Evolutionary conservation across 805 yeast genomes (phyloP).

Genomic region (Groenewaldozyma tartarivorans): DNA sequence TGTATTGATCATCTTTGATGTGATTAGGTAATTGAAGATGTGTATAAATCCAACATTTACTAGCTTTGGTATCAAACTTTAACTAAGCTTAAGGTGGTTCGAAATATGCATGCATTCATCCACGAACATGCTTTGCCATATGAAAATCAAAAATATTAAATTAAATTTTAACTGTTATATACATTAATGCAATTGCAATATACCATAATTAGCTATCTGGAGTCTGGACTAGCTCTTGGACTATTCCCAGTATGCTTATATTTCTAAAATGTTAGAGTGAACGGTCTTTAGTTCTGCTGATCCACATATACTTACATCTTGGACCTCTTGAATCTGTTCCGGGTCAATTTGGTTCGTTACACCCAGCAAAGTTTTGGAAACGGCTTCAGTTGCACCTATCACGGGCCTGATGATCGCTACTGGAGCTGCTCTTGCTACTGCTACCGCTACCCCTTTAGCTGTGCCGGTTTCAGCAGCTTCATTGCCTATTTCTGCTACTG

Average conservation of each 20-base stretch:
- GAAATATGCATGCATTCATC: too few relatives aligned
- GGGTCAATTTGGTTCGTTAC: slow-evolving; percentile 66
- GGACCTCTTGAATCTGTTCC: slow-evolving; percentile 13
- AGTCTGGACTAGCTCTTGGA: background rate
- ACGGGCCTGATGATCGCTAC: slow-evolving; percentile 72
- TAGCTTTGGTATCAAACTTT: too few relatives aligned
- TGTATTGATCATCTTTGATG: too few relatives aligned
- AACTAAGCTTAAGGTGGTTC: too few relatives aligned
- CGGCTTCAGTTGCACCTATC: slow-evolving; percentile 88
- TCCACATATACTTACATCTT: slow-evolving; percentile 13
- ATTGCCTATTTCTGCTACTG: slow-evolving; percentile 48
- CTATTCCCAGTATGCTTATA: slow-evolving; percentile 3
- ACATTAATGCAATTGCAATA: background rate
- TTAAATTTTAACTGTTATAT: background rate
- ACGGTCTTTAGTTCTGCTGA: background rate
- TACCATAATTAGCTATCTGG: background rate
- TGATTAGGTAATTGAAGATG: too few relatives aligned
- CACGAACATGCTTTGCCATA: too few relatives aligned
- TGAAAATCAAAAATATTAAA: too few relatives aligned
- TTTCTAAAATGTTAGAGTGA: slow-evolving; percentile 1
- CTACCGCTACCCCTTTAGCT: slow-evolving; percentile 51
- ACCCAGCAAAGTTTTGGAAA: slow-evolving; percentile 75
- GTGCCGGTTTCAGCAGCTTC: slow-evolving; percentile 57
- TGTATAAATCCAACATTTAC: too few relatives aligned
- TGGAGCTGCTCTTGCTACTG: slow-evolving; percentile 70